phyloP scores from a whole-genome alignment of 305 asterid species.

The Fraxinus sp. region DNA sequence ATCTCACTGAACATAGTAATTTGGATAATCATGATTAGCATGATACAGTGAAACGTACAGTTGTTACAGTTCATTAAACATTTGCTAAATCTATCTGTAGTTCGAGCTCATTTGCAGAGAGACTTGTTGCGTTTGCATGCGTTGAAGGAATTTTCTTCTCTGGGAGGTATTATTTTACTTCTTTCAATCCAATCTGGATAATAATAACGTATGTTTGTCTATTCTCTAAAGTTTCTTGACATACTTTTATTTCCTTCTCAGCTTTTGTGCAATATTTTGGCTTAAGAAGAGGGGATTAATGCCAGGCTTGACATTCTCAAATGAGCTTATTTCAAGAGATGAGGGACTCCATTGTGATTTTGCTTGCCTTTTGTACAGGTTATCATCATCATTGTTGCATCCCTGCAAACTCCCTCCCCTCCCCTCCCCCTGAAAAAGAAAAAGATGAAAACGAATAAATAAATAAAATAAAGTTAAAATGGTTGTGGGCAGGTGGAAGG shows the following conservation, averaged over 20 bases:
- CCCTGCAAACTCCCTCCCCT: not conserved
- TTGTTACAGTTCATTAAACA: not conserved
- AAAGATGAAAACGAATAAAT: not conserved
- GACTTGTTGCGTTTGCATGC: constrained; percentile 77
- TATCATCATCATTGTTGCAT: not conserved
- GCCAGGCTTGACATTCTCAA: constrained; percentile 84
- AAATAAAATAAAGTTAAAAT: not conserved
- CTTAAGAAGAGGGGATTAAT: constrained; percentile 73
- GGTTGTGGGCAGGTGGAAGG: not conserved
- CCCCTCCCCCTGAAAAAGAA: not conserved
- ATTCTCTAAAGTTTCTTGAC: not conserved
- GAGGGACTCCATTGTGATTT: constrained; percentile 88
- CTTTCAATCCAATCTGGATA: not conserved
- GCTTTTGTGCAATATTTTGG: constrained; percentile 82
- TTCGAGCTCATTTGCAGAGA: constrained; percentile 66
- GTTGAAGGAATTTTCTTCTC: constrained; percentile 84
- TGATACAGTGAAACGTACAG: not conserved
- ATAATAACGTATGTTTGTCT: not conserved
- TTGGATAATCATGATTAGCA: not conserved
- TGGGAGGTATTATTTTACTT: constrained; percentile 48
- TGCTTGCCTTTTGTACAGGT: constrained; percentile 76
- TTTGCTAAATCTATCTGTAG: constrained; percentile 32
- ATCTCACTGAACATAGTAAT: constrained; percentile 1
- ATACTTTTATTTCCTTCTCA: constrained; percentile 24
- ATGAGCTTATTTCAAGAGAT: constrained; percentile 76